Evolutionary conservation across 441 rosid species (phyloP), one percentile per base, ranked within the genome.

Genomic region (Caryocar brasiliense): DNA sequence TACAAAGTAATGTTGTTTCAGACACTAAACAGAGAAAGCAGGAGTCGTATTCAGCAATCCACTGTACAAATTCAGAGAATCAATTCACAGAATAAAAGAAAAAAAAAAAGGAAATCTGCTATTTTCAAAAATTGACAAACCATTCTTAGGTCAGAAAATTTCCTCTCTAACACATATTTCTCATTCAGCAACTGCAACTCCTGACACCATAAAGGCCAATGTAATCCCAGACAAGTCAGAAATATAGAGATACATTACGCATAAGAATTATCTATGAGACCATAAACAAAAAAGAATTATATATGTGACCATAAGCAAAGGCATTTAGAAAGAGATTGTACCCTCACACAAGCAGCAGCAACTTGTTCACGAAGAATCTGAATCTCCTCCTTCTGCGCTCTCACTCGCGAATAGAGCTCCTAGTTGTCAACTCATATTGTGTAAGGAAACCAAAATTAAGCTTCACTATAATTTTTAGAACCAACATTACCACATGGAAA

Each of bases 81-180:
- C 40, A 22, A 20, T 5, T 27, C 27, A 26, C 2, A 12, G 15
- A 21, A 44, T 4, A 43, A 19, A 11, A 9, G 43, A 24, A 40
- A 24, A 55, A 18, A 10, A 9, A 52, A 5, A 17, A 35, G 4
- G 18, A 23, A 18, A 15, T 10, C 4, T 23, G 13, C 13, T 28
- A 4, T 9, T 18, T 39, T 34, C 47, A 27, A 51, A 60, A 49
- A 64, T 19, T 42, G 49, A 80, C 84, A 45, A 60, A 92, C 99
- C 95, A 85, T 76, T 66, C 95, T 72, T 49, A 92, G 76, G 64
- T 92, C 95, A n/a, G 99, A 77, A 52, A 84, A 70, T 70, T 80
- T 85, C 81, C 88, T 80, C 74, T 92, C 99, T 61, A 83, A 56
- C 2, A 75, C 70, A 68, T 68, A 83, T 63, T 83, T 85, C 57